phyloP scores from a whole-genome alignment of 1,284 basidiomycete species.

The Sanghuangporus sanghuang region DNA sequence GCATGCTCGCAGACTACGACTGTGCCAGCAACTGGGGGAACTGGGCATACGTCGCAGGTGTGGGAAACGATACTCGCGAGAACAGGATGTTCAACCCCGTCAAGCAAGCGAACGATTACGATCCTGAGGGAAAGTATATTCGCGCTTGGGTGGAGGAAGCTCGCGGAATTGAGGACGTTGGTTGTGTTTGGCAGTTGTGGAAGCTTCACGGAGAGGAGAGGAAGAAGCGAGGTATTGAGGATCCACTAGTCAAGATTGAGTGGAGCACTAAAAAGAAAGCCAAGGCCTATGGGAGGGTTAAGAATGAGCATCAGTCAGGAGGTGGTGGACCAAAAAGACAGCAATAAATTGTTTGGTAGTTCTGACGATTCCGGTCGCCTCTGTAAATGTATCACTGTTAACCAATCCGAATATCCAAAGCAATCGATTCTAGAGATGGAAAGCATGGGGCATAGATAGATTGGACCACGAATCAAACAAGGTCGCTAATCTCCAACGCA shows the following conservation, averaged over 20 bases:
- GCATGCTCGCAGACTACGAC: constrained; percentile 38
- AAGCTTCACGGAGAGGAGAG: constrained; percentile 9
- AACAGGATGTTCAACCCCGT: constrained; percentile 46
- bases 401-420: background rate
- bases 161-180: constrained; percentile 25
- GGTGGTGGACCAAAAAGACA: background rate
- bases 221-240: constrained; percentile 5
- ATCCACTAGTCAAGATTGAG: constrained; percentile 20
- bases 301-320: background rate
- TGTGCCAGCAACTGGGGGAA: constrained; percentile 38
- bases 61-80: constrained; percentile 46
- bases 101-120: constrained; percentile 50
- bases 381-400: background rate
- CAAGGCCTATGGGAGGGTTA: background rate
- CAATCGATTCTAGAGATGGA: background rate
- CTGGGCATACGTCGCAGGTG: constrained; percentile 42
- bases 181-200: constrained; percentile 19
- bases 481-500: constrained; percentile 54
- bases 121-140: constrained; percentile 38
- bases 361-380: background rate
- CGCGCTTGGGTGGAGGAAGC: constrained; percentile 43
- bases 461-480: background rate
- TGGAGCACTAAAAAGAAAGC: background rate
- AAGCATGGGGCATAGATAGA: background rate
- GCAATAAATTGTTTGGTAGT: background rate